phyloP scores from a whole-genome alignment of 192 early-diverging fungal genomes.

The Coemansia sp. region DNA sequence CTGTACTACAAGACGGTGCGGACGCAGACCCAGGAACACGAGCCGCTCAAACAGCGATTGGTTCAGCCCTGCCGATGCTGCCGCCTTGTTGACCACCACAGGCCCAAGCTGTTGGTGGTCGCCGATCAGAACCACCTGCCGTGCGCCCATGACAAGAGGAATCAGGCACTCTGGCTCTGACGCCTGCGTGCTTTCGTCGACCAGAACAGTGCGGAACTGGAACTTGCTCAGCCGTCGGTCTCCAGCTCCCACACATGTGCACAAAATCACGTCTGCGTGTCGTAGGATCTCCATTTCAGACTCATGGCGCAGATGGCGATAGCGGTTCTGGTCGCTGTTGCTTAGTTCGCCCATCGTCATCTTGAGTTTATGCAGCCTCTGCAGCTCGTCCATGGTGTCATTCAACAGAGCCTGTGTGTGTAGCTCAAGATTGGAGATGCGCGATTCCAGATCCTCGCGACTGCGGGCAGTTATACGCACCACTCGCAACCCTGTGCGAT shows the following conservation, averaged over 20 bases:
- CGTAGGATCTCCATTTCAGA: slow-evolving; percentile 91
- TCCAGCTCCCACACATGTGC: slow-evolving; percentile 96
- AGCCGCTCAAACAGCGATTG: slow-evolving; percentile 97
- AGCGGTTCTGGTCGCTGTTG: slow-evolving; percentile 80
- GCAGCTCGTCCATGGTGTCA: slow-evolving; percentile 90
- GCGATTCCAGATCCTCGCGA: slow-evolving; percentile 91
- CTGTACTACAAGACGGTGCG: slow-evolving; percentile 95
- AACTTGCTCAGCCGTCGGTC: slow-evolving; percentile 87
- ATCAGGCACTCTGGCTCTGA: slow-evolving; percentile 98
- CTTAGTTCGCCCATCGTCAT: slow-evolving; percentile 89
- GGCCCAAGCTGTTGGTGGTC: slow-evolving; percentile 99
- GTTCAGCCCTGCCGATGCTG: slow-evolving; percentile 87
- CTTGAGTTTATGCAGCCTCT: slow-evolving; percentile 87
- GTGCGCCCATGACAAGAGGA: slow-evolving; percentile 92
- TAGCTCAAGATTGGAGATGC: slow-evolving; percentile 90
- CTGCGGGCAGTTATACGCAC: slow-evolving; percentile 93
- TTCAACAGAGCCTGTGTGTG: slow-evolving; percentile 97
- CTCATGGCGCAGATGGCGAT: slow-evolving; percentile 74
- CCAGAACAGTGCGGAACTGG: slow-evolving; percentile 89
- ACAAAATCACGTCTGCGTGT: slow-evolving; percentile 95
- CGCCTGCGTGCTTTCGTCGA: slow-evolving; percentile 98
- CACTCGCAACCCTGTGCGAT: slow-evolving; percentile 89
- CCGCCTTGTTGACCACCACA: slow-evolving; percentile 96
- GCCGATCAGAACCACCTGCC: slow-evolving; percentile 95
- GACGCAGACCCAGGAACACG: slow-evolving; percentile 86